Percentiles rank a stretch among this genome's conserved stretches.
Conservation (phyloP, 345 rosid species). For the Pistacia atlantica region DNA sequence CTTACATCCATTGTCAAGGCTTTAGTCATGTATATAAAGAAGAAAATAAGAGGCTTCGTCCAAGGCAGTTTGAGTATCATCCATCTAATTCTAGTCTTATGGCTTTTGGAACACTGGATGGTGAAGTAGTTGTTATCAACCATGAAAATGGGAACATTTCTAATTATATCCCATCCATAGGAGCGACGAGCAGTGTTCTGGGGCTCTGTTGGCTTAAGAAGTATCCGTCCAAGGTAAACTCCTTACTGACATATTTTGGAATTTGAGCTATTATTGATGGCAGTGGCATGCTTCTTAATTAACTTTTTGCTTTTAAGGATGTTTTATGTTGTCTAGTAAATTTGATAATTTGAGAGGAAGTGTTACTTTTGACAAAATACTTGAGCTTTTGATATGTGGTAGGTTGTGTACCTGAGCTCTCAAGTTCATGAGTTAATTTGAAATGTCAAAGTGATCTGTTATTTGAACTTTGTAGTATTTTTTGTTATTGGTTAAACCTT, state of each 20-base stretch:
- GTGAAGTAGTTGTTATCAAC: constrained; percentile 51
- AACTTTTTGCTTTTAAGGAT: background rate
- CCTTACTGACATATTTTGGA: background rate
- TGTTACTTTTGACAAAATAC: background rate
- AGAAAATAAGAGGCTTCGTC: constrained; percentile 43
- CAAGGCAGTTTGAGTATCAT: constrained; percentile 66
- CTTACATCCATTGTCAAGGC: constrained; percentile 33
- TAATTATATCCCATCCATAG: constrained; percentile 40
- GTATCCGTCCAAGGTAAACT: constrained; percentile 53
- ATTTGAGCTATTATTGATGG: background rate
- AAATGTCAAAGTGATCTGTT: background rate
- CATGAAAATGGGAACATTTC: constrained; percentile 51
- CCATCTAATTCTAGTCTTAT: constrained; percentile 49
- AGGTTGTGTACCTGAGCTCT: constrained; percentile 6
- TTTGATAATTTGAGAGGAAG: background rate
- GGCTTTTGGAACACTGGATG: constrained; percentile 63
- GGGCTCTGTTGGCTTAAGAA: constrained; percentile 64
- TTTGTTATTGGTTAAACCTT: background rate
- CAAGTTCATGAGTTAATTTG: background rate
- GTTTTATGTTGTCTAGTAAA: constrained; percentile 3
- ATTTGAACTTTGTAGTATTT: background rate
- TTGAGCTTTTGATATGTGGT: background rate
- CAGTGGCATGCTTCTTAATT: background rate
- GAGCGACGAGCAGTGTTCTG: constrained; percentile 41
- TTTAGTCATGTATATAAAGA: constrained; percentile 34